Evolutionary conservation across 345 rosid genomes (phyloP).

Genomic region (Bretschneidera sinensis): DNA sequence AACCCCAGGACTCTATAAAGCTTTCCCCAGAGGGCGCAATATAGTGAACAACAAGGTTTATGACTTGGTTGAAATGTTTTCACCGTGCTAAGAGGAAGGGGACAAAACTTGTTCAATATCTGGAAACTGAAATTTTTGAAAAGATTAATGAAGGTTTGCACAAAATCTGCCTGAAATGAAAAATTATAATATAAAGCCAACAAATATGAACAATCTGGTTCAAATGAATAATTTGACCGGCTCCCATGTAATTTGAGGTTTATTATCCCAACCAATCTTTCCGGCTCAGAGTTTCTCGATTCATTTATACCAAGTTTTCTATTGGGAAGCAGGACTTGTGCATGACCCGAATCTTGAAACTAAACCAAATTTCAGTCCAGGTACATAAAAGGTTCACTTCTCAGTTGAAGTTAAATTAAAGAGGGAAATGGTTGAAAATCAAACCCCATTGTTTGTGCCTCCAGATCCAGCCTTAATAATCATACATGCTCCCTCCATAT

Average conservation of each 20-base stretch:
- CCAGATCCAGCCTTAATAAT: constrained; percentile 49
- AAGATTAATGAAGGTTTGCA: not conserved
- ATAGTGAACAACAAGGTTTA: not conserved
- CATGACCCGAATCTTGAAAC: not conserved
- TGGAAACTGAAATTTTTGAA: not conserved
- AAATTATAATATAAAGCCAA: too few species aligned
- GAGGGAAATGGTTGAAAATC: constrained; percentile 4
- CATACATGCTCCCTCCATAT: constrained; percentile 66
- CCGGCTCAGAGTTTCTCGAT: not conserved
- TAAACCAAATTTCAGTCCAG: not conserved
- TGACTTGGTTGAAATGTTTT: not conserved
- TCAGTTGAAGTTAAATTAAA: constrained; percentile 1
- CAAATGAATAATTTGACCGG: not conserved
- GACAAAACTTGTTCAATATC: not conserved
- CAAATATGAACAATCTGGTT: not conserved
- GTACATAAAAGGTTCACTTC: not conserved
- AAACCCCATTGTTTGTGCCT: constrained; percentile 46
- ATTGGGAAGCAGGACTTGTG: not conserved
- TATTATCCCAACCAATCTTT: not conserved
- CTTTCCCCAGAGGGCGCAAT: not conserved
- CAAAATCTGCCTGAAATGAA: not conserved
- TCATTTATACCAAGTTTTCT: not conserved
- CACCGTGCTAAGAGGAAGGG: not conserved
- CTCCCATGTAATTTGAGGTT: not conserved
- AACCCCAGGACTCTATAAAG: too few species aligned